Evolutionary conservation across 768 basidiomycete genomes (phyloP).

Genomic region (Leccinum aurantiacum): DNA sequence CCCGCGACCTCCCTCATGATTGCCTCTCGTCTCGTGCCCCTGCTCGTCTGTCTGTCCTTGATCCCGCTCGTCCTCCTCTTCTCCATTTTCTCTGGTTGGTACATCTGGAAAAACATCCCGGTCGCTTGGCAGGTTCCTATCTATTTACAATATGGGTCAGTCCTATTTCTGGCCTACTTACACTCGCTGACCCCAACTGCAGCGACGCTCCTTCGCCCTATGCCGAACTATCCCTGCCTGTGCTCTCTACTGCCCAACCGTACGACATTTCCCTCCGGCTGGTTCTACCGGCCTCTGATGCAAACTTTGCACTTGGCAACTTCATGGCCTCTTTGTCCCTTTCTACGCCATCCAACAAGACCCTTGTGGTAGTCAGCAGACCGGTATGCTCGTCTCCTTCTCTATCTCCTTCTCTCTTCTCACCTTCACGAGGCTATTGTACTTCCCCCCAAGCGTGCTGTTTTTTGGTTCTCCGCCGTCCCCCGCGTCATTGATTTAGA

Average conservation of each 20-base stretch:
- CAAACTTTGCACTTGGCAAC: constrained; percentile 76
- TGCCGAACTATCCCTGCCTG: constrained; percentile 52
- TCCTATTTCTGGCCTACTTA: constrained; percentile 3
- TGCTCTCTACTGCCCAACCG: constrained; percentile 58
- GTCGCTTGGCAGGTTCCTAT: constrained; percentile 68
- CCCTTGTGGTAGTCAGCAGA: constrained; percentile 57
- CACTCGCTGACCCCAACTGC: constrained; percentile 7
- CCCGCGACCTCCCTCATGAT: constrained; percentile 29
- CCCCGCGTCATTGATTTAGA: constrained; percentile 47
- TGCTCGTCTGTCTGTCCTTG: constrained; percentile 57
- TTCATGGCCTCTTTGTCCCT: constrained; percentile 77
- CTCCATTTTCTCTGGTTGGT: constrained; percentile 66
- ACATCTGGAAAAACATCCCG: constrained; percentile 73
- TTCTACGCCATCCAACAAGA: constrained; percentile 58
- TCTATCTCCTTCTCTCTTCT: constrained; percentile 1
- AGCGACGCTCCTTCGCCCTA: constrained; percentile 70
- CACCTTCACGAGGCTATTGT: constrained; percentile 53
- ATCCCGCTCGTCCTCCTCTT: constrained; percentile 62
- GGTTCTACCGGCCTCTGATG: constrained; percentile 59
- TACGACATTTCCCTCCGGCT: constrained; percentile 75
- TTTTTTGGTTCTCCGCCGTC: constrained; percentile 38
- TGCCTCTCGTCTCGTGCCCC: constrained; percentile 64
- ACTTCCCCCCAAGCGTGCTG: constrained; percentile 37
- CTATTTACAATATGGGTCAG: constrained; percentile 81
- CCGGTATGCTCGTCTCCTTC: constrained; percentile 49